A percentile compares a stretch with the other conserved stretches of the same genome.
These are phyloP conservation scores for Auriculariales sp. DNA, from an alignment of 768 basidiomycete species.

Conservation along the genomic window DNA sequence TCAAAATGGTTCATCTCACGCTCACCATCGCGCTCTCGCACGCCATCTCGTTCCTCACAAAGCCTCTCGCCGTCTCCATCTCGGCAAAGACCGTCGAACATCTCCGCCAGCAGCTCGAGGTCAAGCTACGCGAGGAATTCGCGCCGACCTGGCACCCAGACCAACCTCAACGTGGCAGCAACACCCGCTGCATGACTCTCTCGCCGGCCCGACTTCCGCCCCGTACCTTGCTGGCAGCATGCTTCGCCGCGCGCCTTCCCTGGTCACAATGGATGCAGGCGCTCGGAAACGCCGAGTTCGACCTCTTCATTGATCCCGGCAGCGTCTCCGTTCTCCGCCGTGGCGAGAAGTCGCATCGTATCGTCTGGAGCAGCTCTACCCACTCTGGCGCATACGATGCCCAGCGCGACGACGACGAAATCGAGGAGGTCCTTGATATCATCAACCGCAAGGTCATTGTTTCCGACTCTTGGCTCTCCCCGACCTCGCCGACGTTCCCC, in stretches of 20 bases:
- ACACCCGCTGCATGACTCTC: conserved; percentile 60
- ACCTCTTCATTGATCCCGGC: conserved; percentile 71
- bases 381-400: conserved; percentile 6
- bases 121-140: conserved; percentile 56
- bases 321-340: conserved; percentile 49
- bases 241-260: conserved; percentile 51
- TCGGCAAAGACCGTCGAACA: conserved; percentile 48
- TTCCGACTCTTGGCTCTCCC: conserved; percentile 55
- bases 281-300: conserved; percentile 57
- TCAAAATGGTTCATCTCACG: conserved; percentile 6
- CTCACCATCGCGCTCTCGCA: conserved; percentile 60
- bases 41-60: conserved; percentile 59
- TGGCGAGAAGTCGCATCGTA: conserved; percentile 10
- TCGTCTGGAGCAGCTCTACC: conserved; percentile 9
- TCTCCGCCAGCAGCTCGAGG: conserved; percentile 57
- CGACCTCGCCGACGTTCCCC: conserved; percentile 47
- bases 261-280: conserved; percentile 71
- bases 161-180: conserved; percentile 53
- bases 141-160: conserved; percentile 49
- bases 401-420: conserved; percentile 45
- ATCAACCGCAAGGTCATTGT: conserved; percentile 60
- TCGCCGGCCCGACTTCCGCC: conserved; percentile 58
- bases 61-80: conserved; percentile 42
- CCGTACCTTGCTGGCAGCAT: conserved; percentile 54
- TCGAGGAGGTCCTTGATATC: conserved; percentile 55